Conservation (phyloP, 1,284 basidiomycete genomes). For the Uromyces viciae-fabae region DNA sequence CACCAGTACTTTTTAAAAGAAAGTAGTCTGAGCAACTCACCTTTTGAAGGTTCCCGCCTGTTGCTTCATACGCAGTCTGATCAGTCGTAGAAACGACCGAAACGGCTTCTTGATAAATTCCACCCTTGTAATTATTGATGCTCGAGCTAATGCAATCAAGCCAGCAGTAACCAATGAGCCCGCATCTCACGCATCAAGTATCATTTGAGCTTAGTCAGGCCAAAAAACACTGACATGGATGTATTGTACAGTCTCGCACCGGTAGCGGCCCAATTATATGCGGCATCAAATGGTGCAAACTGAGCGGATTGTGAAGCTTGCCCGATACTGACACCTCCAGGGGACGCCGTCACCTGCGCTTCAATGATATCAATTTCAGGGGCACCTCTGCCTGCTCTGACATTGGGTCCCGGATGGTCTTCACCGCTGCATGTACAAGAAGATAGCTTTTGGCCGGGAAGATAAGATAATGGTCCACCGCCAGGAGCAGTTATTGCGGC, state of each 20-base stretch:
- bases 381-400: constrained; percentile 60
- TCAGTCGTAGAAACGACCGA: constrained; percentile 49
- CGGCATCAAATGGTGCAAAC: constrained; percentile 59
- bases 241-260: constrained; percentile 12
- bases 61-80: constrained; percentile 51
- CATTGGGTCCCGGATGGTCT: constrained; percentile 65
- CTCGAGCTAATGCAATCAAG: constrained; percentile 51
- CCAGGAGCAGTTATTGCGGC: constrained; percentile 18
- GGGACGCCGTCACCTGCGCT: constrained; percentile 59
- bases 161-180: neutral
- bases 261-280: constrained; percentile 20
- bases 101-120: constrained; percentile 68
- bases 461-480: constrained; percentile 48
- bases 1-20: neutral
- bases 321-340: constrained; percentile 55
- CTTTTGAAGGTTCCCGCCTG: constrained; percentile 46
- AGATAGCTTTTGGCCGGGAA: constrained; percentile 60
- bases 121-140: constrained; percentile 73
- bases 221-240: constrained; percentile 48
- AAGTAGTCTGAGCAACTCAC: constrained; percentile 42
- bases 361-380: constrained; percentile 70
- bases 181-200: neutral
- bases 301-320: constrained; percentile 75
- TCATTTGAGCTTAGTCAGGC: neutral
- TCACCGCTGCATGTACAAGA: constrained; percentile 61